These are phyloP conservation scores for Colletotrichum sp. DNA, from an alignment of 2,329 filamentous ascomycete genomes.

Conservation along the genomic window DNA sequence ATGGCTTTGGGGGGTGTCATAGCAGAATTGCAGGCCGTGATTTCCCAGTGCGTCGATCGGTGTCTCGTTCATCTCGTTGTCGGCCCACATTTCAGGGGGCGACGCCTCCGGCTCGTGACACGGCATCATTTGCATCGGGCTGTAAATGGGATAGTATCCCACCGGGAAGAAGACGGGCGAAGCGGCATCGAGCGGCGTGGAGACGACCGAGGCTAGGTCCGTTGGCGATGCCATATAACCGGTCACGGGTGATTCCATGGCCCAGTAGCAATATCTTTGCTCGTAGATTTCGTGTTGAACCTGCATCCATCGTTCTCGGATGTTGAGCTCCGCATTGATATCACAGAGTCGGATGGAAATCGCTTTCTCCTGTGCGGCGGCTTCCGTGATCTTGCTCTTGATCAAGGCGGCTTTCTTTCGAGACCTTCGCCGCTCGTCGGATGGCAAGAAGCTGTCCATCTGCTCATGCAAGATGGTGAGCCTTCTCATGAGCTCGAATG, in stretches of 20 bases:
- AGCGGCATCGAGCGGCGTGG: slow-evolving; percentile 29
- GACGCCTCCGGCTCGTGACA: not conserved
- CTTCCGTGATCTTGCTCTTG: slow-evolving; percentile 46
- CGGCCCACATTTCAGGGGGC: not conserved
- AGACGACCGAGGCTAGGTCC: slow-evolving; percentile 10
- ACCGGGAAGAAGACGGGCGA: slow-evolving; percentile 37
- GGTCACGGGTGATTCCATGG: not conserved
- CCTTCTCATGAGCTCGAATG: slow-evolving; percentile 40
- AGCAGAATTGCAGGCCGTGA: slow-evolving; percentile 3
- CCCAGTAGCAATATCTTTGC: not conserved
- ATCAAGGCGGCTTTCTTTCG: slow-evolving; percentile 48
- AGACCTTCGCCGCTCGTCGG: slow-evolving; percentile 29
- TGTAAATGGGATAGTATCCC: not conserved
- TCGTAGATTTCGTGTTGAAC: slow-evolving; percentile 28
- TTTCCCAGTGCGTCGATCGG: not conserved
- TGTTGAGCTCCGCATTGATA: slow-evolving; percentile 53
- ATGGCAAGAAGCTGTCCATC: slow-evolving; percentile 22
- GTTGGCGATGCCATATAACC: not conserved
- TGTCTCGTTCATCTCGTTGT: not conserved
- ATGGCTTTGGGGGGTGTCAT: not conserved
- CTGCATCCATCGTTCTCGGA: slow-evolving; percentile 42
- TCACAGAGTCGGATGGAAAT: slow-evolving; percentile 53
- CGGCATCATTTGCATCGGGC: not conserved
- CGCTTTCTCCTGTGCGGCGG: slow-evolving; percentile 49
- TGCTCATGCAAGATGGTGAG: slow-evolving; percentile 42